Percentiles rank a stretch among this genome's conserved stretches.
Evolutionary conservation across 345 rosid species (phyloP).

Genomic region (Eucalyptus victrix): DNA sequence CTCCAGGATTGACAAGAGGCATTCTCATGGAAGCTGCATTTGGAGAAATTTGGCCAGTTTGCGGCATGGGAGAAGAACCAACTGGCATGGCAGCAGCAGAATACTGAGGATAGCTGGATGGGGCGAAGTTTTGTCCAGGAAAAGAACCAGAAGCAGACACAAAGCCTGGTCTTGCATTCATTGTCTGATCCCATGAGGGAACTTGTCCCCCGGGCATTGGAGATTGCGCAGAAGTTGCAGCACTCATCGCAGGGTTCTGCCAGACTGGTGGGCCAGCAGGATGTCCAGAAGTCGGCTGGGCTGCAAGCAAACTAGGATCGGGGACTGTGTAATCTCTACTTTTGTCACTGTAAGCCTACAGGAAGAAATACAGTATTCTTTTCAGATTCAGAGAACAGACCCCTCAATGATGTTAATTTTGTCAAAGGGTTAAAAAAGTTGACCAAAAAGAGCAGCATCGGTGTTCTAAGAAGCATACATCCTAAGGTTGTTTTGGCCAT

Average conservation of each 20-base stretch:
- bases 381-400: not conserved
- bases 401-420: not conserved
- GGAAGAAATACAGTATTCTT: not conserved
- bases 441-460: not conserved
- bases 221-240: conserved; percentile 1
- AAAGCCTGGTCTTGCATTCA: conserved; percentile 7
- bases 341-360: conserved; percentile 87
- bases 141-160: not conserved
- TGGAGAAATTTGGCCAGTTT: not conserved
- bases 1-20: not conserved
- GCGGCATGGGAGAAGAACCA: not conserved
- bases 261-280: conserved; percentile 38
- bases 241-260: conserved; percentile 39
- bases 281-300: conserved; percentile 31
- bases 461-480: conserved; percentile 44
- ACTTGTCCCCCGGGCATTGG: conserved; percentile 26
- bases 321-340: conserved; percentile 92
- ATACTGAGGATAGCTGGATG: not conserved
- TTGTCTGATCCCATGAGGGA: conserved; percentile 30
- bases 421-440: not conserved
- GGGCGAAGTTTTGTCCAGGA: not conserved
- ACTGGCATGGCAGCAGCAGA: not conserved
- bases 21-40: not conserved
- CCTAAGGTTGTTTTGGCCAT: conserved; percentile 15
- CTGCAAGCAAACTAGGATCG: conserved; percentile 35